phyloP scores from a whole-genome alignment of 495 filamentous ascomycete genomes.

The Tuber brumale region DNA sequence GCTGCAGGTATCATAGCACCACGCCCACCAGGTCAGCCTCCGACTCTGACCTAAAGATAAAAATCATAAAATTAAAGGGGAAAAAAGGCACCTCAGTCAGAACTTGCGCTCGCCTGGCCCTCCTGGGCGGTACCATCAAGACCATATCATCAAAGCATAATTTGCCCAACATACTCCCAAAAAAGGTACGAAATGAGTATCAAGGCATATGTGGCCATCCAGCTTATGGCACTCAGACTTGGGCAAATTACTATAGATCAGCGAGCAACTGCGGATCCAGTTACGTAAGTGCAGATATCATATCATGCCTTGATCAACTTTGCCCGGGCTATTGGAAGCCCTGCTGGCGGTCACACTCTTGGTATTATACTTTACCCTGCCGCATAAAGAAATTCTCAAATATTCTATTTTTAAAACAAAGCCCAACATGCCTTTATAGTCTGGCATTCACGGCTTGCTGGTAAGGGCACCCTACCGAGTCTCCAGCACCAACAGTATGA shows the following conservation, averaged over 20 bases:
- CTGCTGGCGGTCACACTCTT: neutral
- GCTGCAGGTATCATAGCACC: conserved; percentile 16
- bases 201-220: neutral
- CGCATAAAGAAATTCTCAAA: conserved; percentile 19
- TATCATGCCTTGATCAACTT: neutral
- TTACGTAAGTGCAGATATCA: neutral
- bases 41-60: neutral
- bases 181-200: neutral
- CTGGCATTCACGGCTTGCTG: neutral
- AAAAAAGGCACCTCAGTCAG: neutral
- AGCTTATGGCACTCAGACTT: neutral
- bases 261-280: neutral
- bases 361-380: neutral
- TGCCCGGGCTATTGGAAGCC: neutral
- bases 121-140: neutral
- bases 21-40: conserved; percentile 9
- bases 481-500: neutral
- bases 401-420: conserved; percentile 37
- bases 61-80: neutral
- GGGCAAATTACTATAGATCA: neutral
- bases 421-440: neutral
- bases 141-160: neutral
- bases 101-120: neutral
- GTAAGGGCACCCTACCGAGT: conserved; percentile 27
- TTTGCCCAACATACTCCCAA: neutral